Conservation (phyloP, 2,329 filamentous ascomycete genomes). For the Clonostachys byssicola region DNA sequence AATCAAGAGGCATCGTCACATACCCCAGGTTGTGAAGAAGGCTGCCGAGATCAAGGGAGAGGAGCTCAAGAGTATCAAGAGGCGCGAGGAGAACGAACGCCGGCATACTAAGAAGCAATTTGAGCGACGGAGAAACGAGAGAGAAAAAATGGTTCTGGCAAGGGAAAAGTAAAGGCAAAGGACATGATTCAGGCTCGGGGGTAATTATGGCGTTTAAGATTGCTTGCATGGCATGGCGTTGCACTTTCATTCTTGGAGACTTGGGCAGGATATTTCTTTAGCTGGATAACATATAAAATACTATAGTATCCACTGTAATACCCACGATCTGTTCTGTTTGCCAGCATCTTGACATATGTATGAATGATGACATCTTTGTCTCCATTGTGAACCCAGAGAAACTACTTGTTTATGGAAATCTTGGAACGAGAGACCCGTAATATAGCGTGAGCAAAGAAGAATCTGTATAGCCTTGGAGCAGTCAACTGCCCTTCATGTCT, state of each 20-base stretch:
- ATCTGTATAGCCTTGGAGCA: conserved; percentile 2
- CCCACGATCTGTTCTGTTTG: too few relatives aligned
- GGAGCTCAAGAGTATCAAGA: conserved; percentile 83
- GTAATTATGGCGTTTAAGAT: conserved; percentile 2
- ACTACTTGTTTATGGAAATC: too few relatives aligned
- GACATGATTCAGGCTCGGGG: conserved; percentile 2
- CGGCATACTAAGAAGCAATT: conserved; percentile 85
- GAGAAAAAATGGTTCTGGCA: conserved; percentile 89
- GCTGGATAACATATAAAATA: too few relatives aligned
- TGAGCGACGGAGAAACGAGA: conserved; percentile 68
- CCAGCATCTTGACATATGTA: too few relatives aligned
- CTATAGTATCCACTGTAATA: too few relatives aligned
- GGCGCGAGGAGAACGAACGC: conserved; percentile 89
- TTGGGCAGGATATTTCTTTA: not conserved
- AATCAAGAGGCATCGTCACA: conserved; percentile 85
- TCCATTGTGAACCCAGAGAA: too few relatives aligned
- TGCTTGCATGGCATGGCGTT: conserved; percentile 27
- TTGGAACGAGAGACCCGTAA: not conserved
- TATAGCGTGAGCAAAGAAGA: conserved; percentile 9
- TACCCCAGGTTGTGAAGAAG: conserved; percentile 94
- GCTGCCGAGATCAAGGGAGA: conserved; percentile 90
- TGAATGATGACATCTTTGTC: too few relatives aligned
- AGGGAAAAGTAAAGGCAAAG: conserved; percentile 41
- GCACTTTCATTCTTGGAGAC: not conserved
- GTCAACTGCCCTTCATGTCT: too few relatives aligned